These are phyloP conservation scores for Paramyrothecium sp. DNA, from an alignment of 2,329 filamentous ascomycete species.

Conservation along the genomic window DNA sequence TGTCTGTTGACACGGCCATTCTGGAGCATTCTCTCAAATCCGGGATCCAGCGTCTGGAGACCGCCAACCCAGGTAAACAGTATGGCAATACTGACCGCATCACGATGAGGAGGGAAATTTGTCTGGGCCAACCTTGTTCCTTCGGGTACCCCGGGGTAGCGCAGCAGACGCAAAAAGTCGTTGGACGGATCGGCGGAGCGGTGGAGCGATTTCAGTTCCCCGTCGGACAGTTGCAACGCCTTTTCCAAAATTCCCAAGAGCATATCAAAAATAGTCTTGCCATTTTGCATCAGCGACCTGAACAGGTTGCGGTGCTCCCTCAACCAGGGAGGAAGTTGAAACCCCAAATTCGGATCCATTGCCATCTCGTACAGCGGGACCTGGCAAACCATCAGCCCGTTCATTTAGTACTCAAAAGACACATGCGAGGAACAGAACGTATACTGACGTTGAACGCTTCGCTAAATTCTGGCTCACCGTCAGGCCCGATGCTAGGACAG, in stretches of 20 bases:
- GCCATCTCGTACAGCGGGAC: background rate
- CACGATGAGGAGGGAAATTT: background rate
- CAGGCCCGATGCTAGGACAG: too few relatives aligned
- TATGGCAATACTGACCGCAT: background rate
- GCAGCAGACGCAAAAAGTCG: background rate
- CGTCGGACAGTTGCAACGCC: background rate
- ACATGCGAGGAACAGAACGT: too few relatives aligned
- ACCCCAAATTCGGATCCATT: background rate
- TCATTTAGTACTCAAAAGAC: background rate
- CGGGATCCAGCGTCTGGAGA: background rate
- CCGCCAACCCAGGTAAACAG: background rate
- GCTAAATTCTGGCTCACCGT: background rate
- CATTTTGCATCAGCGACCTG: background rate
- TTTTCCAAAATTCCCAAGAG: background rate
- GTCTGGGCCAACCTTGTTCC: background rate
- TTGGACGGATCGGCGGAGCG: background rate
- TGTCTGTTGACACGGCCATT: background rate
- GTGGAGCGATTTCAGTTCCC: background rate
- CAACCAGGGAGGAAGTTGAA: background rate
- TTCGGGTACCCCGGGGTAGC: background rate
- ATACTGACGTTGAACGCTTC: background rate
- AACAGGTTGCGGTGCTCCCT: background rate
- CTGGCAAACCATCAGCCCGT: background rate
- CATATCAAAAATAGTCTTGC: background rate
- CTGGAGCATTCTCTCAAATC: background rate